A percentile compares a stretch with the other conserved stretches of the same genome.
phyloP scores from a whole-genome alignment of 345 rosid species.

The Trapa bicornis region DNA sequence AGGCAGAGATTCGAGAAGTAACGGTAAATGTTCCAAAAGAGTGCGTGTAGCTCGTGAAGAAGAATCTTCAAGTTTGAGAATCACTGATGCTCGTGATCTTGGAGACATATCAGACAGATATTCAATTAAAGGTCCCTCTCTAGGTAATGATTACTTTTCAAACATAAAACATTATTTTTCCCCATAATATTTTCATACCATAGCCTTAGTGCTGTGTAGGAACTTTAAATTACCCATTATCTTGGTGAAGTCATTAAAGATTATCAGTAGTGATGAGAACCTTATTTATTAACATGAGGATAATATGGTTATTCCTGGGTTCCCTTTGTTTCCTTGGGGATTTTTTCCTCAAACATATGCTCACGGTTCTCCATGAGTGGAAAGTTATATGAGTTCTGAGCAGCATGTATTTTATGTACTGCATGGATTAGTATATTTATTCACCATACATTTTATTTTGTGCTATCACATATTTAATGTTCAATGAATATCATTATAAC shows the following conservation, averaged over 20 bases:
- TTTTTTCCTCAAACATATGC: background rate
- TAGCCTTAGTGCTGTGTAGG: background rate
- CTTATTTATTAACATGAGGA: background rate
- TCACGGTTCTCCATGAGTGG: background rate
- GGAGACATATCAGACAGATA: constrained; percentile 32
- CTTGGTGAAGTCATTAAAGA: background rate
- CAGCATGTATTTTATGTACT: background rate
- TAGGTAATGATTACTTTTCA: constrained; percentile 30
- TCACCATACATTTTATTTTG: background rate
- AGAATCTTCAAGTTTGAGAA: constrained; percentile 19
- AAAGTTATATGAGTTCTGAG: background rate
- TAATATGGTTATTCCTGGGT: background rate
- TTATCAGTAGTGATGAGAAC: background rate
- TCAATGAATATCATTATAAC: background rate
- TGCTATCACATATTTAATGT: background rate
- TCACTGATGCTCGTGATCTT: constrained; percentile 24
- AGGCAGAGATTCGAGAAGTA: constrained; percentile 43
- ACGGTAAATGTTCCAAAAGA: constrained; percentile 42
- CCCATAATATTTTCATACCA: too few species aligned
- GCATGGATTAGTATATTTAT: background rate
- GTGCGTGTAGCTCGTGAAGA: constrained; percentile 35
- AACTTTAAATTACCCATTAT: background rate
- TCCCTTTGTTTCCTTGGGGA: background rate
- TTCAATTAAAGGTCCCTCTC: constrained; percentile 19
- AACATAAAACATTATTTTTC: too few species aligned